Evolutionary conservation across 2,329 filamentous ascomycete genomes (phyloP).

Genomic region (Diatrype stigma): DNA sequence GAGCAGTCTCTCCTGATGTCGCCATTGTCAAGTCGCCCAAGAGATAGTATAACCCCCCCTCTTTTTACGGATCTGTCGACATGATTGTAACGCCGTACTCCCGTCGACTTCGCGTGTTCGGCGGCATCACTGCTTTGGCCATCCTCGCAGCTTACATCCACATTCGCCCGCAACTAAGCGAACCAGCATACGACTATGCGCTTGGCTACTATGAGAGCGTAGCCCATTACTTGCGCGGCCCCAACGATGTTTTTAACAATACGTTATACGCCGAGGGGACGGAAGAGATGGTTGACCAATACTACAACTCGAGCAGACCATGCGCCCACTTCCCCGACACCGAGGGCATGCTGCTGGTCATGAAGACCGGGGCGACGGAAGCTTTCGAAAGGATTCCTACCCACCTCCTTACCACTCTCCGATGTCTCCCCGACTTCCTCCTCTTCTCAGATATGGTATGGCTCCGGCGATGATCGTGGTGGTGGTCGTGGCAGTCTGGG

Average conservation of each 20-base stretch:
- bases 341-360: slow-evolving; percentile 44
- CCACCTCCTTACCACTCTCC: slow-evolving; percentile 50
- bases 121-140: slow-evolving; percentile 17
- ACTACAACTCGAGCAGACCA: slow-evolving; percentile 32
- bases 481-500: not conserved
- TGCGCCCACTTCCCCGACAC: slow-evolving; percentile 40
- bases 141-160: slow-evolving; percentile 21
- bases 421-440: slow-evolving; percentile 50
- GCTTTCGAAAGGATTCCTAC: slow-evolving; percentile 50
- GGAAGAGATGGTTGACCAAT: slow-evolving; percentile 27
- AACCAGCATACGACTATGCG: slow-evolving; percentile 23
- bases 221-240: slow-evolving; percentile 20
- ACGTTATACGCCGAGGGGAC: slow-evolving; percentile 35
- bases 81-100: slow-evolving; percentile 28
- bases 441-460: slow-evolving; percentile 52
- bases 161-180: slow-evolving; percentile 21
- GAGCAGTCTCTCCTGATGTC: slow-evolving; percentile 3
- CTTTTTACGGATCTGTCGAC: not conserved
- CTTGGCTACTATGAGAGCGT: slow-evolving; percentile 25
- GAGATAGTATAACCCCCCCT: not conserved
- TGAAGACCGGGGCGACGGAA: slow-evolving; percentile 58
- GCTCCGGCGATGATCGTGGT: slow-evolving; percentile 6
- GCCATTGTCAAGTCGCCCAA: not conserved
- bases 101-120: slow-evolving; percentile 25
- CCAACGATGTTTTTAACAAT: slow-evolving; percentile 31